phyloP scores from a whole-genome alignment of 768 basidiomycete genomes.

The Boletus vermiculosoides region DNA sequence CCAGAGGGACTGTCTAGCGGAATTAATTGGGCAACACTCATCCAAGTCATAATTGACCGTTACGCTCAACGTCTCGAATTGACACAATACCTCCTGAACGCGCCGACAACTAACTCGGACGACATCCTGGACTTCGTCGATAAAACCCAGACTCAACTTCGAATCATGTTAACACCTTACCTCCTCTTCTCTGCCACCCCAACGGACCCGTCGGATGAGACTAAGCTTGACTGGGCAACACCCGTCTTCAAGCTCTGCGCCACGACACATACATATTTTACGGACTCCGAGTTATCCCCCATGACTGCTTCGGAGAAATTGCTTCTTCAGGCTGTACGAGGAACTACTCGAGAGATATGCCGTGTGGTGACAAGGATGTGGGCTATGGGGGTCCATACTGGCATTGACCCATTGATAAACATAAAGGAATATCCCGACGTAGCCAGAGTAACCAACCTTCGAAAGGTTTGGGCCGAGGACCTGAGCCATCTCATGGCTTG shows the following conservation, averaged over 20 bases:
- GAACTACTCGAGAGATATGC: conserved; percentile 44
- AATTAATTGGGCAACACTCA: conserved; percentile 32
- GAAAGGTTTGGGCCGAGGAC: conserved; percentile 34
- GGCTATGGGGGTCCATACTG: conserved; percentile 37
- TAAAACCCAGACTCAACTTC: conserved; percentile 22
- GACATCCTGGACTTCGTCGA: conserved; percentile 2
- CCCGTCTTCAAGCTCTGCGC: conserved; percentile 32
- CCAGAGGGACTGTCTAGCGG: conserved; percentile 23
- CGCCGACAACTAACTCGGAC: not conserved
- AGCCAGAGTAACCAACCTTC: conserved; percentile 4
- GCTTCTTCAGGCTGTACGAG: conserved; percentile 28
- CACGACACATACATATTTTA: conserved; percentile 25
- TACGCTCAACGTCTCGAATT: conserved; percentile 32
- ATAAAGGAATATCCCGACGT: not conserved
- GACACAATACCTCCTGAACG: conserved; percentile 22
- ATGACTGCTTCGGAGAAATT: conserved; percentile 32
- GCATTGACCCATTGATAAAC: conserved; percentile 17
- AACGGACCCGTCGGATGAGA: not conserved
- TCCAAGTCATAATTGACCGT: conserved; percentile 31
- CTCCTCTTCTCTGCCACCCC: conserved; percentile 14
- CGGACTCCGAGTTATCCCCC: not conserved
- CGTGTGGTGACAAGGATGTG: conserved; percentile 45
- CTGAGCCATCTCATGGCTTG: conserved; percentile 41
- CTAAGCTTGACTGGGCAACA: conserved; percentile 24
- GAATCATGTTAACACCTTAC: conserved; percentile 31